Evolutionary conservation across 495 filamentous ascomycete species (phyloP).

Genomic region (Tetracladium setigerum): DNA sequence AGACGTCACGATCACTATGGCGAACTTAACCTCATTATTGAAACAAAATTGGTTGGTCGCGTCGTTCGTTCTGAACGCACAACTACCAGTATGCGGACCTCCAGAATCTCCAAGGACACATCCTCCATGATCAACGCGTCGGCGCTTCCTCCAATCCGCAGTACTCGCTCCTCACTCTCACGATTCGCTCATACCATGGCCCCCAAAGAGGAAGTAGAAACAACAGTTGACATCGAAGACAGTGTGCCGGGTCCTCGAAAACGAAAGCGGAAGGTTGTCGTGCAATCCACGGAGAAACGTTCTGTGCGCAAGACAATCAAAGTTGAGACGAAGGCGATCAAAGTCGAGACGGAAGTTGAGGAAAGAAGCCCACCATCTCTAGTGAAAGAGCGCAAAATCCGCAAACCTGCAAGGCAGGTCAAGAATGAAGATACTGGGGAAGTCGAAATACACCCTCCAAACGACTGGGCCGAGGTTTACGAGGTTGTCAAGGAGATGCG

Average conservation of each 20-base stretch:
- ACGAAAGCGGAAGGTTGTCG: slow-evolving; percentile 21
- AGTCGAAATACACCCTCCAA: slow-evolving; percentile 54
- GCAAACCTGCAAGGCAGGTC: slow-evolving; percentile 58
- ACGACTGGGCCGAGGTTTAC: slow-evolving; percentile 83
- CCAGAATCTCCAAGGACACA: slow-evolving; percentile 50
- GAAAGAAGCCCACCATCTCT: slow-evolving; percentile 45
- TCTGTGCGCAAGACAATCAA: slow-evolving; percentile 13
- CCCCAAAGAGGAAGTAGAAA: slow-evolving; percentile 20
- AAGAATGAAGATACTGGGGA: slow-evolving; percentile 47
- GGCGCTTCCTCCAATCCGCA: slow-evolving; percentile 25
- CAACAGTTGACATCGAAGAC: slow-evolving; percentile 11
- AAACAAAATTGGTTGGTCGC: too few species aligned
- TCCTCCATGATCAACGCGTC: slow-evolving; percentile 42
- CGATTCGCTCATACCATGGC: slow-evolving; percentile 29
- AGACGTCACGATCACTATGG: too few species aligned
- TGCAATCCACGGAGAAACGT: slow-evolving; percentile 18
- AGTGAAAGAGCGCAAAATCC: slow-evolving; percentile 41
- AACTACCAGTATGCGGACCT: slow-evolving; percentile 49
- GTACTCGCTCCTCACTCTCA: slow-evolving; percentile 37
- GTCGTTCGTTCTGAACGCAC: too few species aligned
- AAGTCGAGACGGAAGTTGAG: slow-evolving; percentile 49
- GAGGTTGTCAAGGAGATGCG: slow-evolving; percentile 72
- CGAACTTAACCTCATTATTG: too few species aligned
- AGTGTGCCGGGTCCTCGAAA: slow-evolving; percentile 12
- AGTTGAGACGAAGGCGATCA: slow-evolving; percentile 36